Conservation (phyloP, 495 filamentous ascomycete genomes). For the Hypoxylon lenormandii region DNA sequence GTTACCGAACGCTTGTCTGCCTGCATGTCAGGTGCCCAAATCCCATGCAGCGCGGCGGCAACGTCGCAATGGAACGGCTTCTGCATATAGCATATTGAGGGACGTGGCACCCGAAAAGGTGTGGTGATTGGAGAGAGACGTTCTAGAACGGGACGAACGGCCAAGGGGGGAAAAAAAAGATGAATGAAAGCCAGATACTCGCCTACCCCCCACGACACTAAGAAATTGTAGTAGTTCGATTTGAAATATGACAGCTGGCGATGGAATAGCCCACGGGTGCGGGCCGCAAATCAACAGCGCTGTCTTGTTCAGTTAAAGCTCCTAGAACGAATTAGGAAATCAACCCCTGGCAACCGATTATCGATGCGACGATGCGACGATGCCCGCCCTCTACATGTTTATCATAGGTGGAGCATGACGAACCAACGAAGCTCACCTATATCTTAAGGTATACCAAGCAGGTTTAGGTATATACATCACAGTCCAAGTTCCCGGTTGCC, state of each 20-base stretch:
- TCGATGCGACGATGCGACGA: no score
- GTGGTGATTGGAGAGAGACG: slow-evolving; percentile 7
- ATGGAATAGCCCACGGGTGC: neutral
- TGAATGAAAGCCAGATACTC: no score
- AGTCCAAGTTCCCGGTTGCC: neutral
- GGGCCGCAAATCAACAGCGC: neutral
- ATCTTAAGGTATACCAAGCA: no score
- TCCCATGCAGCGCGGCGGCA: slow-evolving; percentile 5
- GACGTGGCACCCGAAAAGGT: slow-evolving; percentile 9
- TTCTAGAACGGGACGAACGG: slow-evolving; percentile 23
- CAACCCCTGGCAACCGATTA: neutral
- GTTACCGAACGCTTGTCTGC: neutral
- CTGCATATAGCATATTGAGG: neutral
- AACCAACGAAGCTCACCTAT: slow-evolving; percentile 7
- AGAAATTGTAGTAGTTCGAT: slow-evolving; percentile 8
- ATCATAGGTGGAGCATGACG: slow-evolving; percentile 10
- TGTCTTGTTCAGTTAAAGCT: slow-evolving; percentile 9
- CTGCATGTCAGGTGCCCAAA: slow-evolving; percentile 18
- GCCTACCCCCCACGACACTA: neutral
- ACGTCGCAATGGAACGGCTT: slow-evolving; percentile 3
- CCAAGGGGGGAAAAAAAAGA: no score
- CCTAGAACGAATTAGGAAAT: slow-evolving; percentile 1
- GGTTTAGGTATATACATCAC: slow-evolving; percentile 3
- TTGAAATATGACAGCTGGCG: slow-evolving; percentile 11
- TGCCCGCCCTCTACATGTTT: neutral